Evolutionary conservation across 805 yeast species (phyloP).

Genomic region (Debaryomyces prosopidis): DNA sequence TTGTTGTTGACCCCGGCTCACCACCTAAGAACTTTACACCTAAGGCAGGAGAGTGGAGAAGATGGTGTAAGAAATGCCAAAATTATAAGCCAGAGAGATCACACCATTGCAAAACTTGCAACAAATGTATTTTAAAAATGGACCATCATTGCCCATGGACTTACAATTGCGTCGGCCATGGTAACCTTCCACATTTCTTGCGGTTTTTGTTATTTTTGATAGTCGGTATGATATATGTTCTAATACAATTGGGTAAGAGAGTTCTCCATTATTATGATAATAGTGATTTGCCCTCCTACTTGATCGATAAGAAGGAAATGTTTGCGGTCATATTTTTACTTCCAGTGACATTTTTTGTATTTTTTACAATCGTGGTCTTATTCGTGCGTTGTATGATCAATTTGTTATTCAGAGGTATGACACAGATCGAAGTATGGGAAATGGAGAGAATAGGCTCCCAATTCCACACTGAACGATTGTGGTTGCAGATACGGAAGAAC

Average conservation of each 20-base stretch:
- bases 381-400: slow-evolving; percentile 61
- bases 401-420: slow-evolving; percentile 61
- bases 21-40: slow-evolving; percentile 56
- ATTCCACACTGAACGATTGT: slow-evolving; percentile 55
- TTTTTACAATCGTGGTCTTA: slow-evolving; percentile 58
- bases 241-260: slow-evolving; percentile 42
- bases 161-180: slow-evolving; percentile 81
- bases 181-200: slow-evolving; percentile 75
- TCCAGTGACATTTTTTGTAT: slow-evolving; percentile 59
- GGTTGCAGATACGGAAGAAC: slow-evolving; percentile 48
- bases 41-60: slow-evolving; percentile 51
- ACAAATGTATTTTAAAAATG: slow-evolving; percentile 80
- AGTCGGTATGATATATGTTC: slow-evolving; percentile 48
- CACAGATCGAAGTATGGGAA: slow-evolving; percentile 95
- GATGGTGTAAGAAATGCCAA: slow-evolving; percentile 74
- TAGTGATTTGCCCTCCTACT: slow-evolving; percentile 55
- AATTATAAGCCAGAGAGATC: slow-evolving; percentile 76
- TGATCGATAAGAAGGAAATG: slow-evolving; percentile 53
- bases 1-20: slow-evolving; percentile 64
- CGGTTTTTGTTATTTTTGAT: slow-evolving; percentile 73
- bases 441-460: slow-evolving; percentile 74
- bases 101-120: slow-evolving; percentile 83
- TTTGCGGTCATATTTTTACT: slow-evolving; percentile 53
- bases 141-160: slow-evolving; percentile 97
- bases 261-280: slow-evolving; percentile 46